phyloP scores from a whole-genome alignment of 192 early-diverging fungal species.

The Rhizoclosmatium sp. region DNA sequence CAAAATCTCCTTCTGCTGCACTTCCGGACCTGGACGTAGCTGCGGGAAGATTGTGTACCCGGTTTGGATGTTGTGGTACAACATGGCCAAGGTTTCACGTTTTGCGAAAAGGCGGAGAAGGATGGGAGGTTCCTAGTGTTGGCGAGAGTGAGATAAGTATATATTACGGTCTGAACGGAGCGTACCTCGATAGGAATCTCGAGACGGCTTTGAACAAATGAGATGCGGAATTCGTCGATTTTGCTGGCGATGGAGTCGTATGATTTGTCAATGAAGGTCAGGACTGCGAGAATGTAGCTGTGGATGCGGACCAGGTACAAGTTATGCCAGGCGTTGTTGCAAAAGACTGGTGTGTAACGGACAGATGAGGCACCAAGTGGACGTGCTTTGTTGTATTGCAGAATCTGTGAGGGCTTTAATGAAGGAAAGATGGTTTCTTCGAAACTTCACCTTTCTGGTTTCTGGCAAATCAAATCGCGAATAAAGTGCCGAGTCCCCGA shows the following conservation, averaged over 20 bases:
- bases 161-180: neutral
- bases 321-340: constrained; percentile 59
- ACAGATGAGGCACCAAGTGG: constrained; percentile 51
- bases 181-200: constrained; percentile 68
- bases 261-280: constrained; percentile 59
- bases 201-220: constrained; percentile 62
- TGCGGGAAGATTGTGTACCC: constrained; percentile 66
- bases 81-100: constrained; percentile 66
- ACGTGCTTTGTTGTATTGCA: constrained; percentile 62
- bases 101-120: constrained; percentile 69
- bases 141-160: neutral
- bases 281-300: constrained; percentile 57
- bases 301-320: constrained; percentile 62
- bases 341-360: constrained; percentile 63
- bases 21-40: constrained; percentile 65
- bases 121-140: constrained; percentile 57
- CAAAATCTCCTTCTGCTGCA: constrained; percentile 66
- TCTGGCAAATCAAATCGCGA: constrained; percentile 61
- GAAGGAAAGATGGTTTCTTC: neutral
- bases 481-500: constrained; percentile 63
- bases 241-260: constrained; percentile 47
- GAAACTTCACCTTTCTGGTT: constrained; percentile 59
- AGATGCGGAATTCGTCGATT: constrained; percentile 60
- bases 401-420: constrained; percentile 44
- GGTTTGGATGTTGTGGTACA: constrained; percentile 70